Percentiles rank a stretch among this genome's conserved stretches.
phyloP scores from a whole-genome alignment of 2,329 filamentous ascomycete species.

The Fusarium tricinctum region DNA sequence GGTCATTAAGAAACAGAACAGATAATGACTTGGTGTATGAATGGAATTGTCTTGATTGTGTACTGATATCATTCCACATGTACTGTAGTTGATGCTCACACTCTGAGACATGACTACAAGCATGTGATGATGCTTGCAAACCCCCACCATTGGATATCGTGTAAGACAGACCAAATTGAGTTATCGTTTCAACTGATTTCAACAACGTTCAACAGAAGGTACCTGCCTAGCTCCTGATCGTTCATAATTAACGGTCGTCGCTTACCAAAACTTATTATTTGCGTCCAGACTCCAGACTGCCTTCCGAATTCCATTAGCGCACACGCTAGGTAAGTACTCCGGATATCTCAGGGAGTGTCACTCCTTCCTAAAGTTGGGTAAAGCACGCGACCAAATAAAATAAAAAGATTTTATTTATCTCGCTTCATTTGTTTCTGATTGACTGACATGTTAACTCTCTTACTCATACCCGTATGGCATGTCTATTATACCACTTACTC shows the following conservation, averaged over 20 bases:
- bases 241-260: not conserved
- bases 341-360: conserved; percentile 17
- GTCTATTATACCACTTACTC: not conserved
- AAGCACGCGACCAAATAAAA: conserved; percentile 38
- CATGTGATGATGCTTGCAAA: conserved; percentile 9
- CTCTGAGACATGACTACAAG: not conserved
- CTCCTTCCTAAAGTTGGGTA: conserved; percentile 20
- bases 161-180: conserved; percentile 2
- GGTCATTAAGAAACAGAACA: not conserved
- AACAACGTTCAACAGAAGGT: not conserved
- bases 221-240: not conserved
- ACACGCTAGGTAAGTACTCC: conserved; percentile 23
- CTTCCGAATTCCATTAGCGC: conserved; percentile 13
- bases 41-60: not conserved
- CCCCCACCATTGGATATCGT: not conserved
- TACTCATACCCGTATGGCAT: not conserved
- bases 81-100: not conserved
- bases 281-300: not conserved
- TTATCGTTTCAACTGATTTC: conserved; percentile 9
- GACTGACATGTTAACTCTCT: not conserved
- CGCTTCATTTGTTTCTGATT: not conserved
- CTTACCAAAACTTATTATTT: not conserved
- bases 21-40: no score
- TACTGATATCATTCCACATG: not conserved
- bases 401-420: conserved; percentile 5